A percentile compares a stretch with the other conserved stretches of the same genome.
Evolutionary conservation across 192 early-diverging fungal genomes (phyloP).

Genomic region (Rhizophlyctis rosea): DNA sequence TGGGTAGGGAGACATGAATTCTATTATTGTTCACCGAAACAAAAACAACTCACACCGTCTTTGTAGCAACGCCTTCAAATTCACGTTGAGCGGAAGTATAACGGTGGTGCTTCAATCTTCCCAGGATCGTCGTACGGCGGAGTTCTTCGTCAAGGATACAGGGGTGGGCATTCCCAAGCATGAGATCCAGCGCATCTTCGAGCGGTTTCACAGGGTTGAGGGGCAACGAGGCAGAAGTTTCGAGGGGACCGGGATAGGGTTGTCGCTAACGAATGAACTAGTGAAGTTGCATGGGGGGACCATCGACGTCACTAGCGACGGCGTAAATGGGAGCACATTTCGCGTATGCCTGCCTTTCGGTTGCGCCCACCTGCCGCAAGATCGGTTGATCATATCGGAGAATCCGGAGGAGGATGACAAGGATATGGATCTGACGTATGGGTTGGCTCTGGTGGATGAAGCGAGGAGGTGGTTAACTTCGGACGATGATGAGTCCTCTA

Average conservation of each 20-base stretch:
- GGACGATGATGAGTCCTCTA: constrained; percentile 5
- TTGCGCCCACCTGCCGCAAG: constrained; percentile 39
- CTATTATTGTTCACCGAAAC: neutral
- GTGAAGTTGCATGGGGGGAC: constrained; percentile 51
- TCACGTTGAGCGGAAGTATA: constrained; percentile 39
- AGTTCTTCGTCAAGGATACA: constrained; percentile 31
- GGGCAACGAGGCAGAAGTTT: constrained; percentile 48
- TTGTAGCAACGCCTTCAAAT: constrained; percentile 47
- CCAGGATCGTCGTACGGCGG: constrained; percentile 29
- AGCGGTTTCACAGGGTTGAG: constrained; percentile 62
- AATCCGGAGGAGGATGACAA: constrained; percentile 29
- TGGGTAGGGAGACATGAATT: constrained; percentile 35
- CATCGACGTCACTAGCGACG: constrained; percentile 33
- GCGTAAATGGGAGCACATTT: constrained; percentile 50
- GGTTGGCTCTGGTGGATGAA: constrained; percentile 22
- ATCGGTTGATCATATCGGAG: constrained; percentile 26
- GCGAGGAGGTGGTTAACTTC: constrained; percentile 17
- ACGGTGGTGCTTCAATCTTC: constrained; percentile 33
- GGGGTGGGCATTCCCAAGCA: constrained; percentile 53
- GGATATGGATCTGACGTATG: constrained; percentile 28
- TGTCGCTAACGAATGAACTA: constrained; percentile 54
- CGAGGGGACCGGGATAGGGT: constrained; percentile 61
- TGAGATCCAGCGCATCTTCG: constrained; percentile 48
- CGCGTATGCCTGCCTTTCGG: constrained; percentile 50
- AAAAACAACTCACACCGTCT: no score